Conservation (phyloP, 2,329 filamentous ascomycete genomes). For the Aureobasidium sp. region DNA sequence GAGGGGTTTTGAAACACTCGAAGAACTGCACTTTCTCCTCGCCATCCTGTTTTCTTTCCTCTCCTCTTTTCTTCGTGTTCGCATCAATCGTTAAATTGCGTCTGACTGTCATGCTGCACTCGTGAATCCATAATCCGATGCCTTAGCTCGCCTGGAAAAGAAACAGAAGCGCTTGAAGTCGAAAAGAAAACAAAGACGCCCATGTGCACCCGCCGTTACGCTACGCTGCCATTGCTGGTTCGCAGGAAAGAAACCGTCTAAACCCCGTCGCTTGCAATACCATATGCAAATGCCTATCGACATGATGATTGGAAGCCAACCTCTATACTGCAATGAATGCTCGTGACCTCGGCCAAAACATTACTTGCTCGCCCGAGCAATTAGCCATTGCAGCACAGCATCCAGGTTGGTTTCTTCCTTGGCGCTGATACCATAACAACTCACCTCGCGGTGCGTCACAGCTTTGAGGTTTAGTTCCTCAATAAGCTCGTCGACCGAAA, state of each 20-base stretch:
- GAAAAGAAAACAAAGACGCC: neutral
- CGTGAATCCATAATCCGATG: neutral
- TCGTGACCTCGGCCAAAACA: neutral
- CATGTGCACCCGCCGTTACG: neutral
- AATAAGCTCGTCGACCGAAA: conserved; percentile 92
- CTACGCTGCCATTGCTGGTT: conserved; percentile 12
- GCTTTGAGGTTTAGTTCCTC: conserved; percentile 82
- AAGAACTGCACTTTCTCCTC: neutral
- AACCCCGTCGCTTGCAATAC: conserved; percentile 8
- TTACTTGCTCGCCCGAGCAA: conserved; percentile 73
- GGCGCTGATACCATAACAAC: conserved; percentile 96
- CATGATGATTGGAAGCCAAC: neutral
- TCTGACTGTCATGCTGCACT: neutral
- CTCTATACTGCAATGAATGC: neutral
- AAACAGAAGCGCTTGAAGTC: neutral
- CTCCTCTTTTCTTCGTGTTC: neutral
- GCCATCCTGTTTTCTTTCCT: neutral
- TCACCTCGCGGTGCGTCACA: conserved; percentile 87
- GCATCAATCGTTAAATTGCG: neutral
- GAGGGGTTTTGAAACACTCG: neutral
- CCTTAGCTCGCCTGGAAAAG: neutral
- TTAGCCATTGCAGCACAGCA: conserved; percentile 91
- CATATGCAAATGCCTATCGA: conserved; percentile 5
- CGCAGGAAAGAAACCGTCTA: conserved; percentile 6
- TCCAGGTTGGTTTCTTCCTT: conserved; percentile 99